Base-by-base conservation (phyloP, 1,284 basidiomycete genomes). In the Cryptococcus neoformans region DNA sequence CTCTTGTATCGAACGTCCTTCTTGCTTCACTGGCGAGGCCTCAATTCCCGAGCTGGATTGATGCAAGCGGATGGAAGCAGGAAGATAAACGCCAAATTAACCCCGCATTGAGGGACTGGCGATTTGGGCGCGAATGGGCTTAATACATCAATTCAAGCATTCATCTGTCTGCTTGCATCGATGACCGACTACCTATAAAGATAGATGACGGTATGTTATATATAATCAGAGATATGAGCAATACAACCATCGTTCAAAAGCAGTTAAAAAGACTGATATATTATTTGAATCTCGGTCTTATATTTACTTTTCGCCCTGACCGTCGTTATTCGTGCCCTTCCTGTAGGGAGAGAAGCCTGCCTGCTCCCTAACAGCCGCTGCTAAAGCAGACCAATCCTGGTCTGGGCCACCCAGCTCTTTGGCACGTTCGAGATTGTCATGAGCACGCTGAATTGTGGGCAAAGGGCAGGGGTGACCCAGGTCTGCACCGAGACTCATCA, bases 21-120 rank as follows among this genome's bases (percentile, higher is more conserved):
- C 49, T 68, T 11, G 65, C 72, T n/a, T 68, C 69, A 1, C 59
- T 77, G 2, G 77, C 70, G 40, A 53, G 78, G 44, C 77, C 78
- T 6, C 73, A 73, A 49, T 64, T 69, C 46, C 75, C 77, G 1
- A 70, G 67, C 41, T 79, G 76, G 76, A 63, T 78, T 42, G 67
- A 75, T 56, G 69, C 73, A 12, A 64, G 59, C 47, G 74, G 70
- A 0, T 70, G 59, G 55, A 63, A 65, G 6, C 49, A 60, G 28
- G 59, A 62, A 10, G 75, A 74, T 50, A 51, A 53, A 36, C 62
- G 76, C 46, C 45, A 54, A 44, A 63, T 68, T 38, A 78, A 78
- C 62, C 76, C 76, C 12, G 74, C 70, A 37, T 57, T 75, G 57
- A 68, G 60, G 16, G 64, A 67, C 16, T 41, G 40, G 28, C 28